Percentiles rank a stretch among this genome's conserved stretches.
phyloP scores from a whole-genome alignment of 2,329 filamentous ascomycete genomes.

The Fusarium sp. region DNA sequence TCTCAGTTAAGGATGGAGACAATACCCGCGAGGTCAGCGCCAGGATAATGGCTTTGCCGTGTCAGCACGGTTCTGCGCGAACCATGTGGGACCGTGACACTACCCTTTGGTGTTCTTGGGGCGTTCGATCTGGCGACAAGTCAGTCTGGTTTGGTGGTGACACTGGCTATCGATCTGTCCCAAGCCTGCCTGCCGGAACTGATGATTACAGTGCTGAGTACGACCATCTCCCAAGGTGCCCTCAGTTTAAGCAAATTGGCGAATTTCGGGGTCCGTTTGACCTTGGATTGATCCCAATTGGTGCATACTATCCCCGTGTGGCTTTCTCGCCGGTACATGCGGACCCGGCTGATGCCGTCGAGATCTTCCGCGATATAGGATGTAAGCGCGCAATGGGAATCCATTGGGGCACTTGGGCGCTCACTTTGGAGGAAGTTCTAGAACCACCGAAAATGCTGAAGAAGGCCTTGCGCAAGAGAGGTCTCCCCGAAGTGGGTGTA shows the following conservation, averaged over 20 bases:
- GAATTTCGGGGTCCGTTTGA: constrained; percentile 86
- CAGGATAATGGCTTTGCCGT: constrained; percentile 80
- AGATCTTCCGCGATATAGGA: constrained; percentile 87
- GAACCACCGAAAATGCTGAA: constrained; percentile 82
- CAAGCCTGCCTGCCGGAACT: constrained; percentile 66
- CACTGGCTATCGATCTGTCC: constrained; percentile 88
- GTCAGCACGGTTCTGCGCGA: constrained; percentile 84
- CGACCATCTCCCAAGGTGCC: constrained; percentile 77
- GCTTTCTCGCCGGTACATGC: constrained; percentile 87
- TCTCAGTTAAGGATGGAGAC: constrained; percentile 57
- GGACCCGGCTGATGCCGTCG: constrained; percentile 87
- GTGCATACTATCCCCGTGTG: constrained; percentile 80
- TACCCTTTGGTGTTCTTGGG: constrained; percentile 93
- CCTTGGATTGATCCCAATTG: constrained; percentile 92
- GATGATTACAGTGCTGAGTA: constrained; percentile 81
- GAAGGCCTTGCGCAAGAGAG: constrained; percentile 76
- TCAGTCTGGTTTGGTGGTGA: constrained; percentile 93
- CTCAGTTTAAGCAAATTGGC: constrained; percentile 88
- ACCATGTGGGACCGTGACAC: constrained; percentile 75
- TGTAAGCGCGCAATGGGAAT: constrained; percentile 86
- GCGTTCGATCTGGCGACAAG: constrained; percentile 76
- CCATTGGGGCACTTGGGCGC: constrained; percentile 92
- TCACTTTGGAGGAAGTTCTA: constrained; percentile 86
- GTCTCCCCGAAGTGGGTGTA: constrained; percentile 75
- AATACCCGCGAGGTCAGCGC: constrained; percentile 68